These are phyloP conservation scores for Allium cepa DNA, from an alignment of 106 monocot species.

Conservation along the genomic window DNA sequence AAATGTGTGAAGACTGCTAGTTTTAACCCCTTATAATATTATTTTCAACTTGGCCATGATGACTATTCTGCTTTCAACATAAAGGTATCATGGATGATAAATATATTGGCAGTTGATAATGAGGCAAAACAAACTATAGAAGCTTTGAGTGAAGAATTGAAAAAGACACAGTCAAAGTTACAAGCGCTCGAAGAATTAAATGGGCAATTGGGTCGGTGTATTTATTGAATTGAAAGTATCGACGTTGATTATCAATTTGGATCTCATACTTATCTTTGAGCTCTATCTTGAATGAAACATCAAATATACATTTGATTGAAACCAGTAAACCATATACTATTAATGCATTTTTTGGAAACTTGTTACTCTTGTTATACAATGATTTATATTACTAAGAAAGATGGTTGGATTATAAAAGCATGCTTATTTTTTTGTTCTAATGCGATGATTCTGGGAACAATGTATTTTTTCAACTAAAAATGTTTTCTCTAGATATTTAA, in stretches of 20 bases:
- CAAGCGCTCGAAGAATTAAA: conserved; percentile 94
- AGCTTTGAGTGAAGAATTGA: conserved; percentile 65
- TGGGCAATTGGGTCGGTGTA: conserved; percentile 63
- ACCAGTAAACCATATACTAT: too few relatives aligned
- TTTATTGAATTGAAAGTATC: background rate
- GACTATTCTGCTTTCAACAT: conserved; percentile 81
- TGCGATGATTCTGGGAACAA: too few relatives aligned
- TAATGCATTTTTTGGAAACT: too few relatives aligned
- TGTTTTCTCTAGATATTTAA: too few relatives aligned
- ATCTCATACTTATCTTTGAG: background rate
- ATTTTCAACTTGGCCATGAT: conserved; percentile 74
- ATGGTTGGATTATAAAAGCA: too few relatives aligned
- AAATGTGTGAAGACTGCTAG: background rate
- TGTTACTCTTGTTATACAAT: too few relatives aligned
- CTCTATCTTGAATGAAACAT: background rate
- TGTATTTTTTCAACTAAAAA: too few relatives aligned
- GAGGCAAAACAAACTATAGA: conserved; percentile 97
- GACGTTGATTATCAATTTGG: too few relatives aligned
- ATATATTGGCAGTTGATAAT: conserved; percentile 74
- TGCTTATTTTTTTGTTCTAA: too few relatives aligned
- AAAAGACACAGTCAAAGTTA: conserved; percentile 69
- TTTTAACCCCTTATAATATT: background rate
- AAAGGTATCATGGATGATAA: conserved; percentile 94
- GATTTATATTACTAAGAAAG: too few relatives aligned
- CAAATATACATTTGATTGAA: too few relatives aligned